phyloP scores from a whole-genome alignment of 495 filamentous ascomycete genomes.

The Annulohypoxylon bovei region DNA sequence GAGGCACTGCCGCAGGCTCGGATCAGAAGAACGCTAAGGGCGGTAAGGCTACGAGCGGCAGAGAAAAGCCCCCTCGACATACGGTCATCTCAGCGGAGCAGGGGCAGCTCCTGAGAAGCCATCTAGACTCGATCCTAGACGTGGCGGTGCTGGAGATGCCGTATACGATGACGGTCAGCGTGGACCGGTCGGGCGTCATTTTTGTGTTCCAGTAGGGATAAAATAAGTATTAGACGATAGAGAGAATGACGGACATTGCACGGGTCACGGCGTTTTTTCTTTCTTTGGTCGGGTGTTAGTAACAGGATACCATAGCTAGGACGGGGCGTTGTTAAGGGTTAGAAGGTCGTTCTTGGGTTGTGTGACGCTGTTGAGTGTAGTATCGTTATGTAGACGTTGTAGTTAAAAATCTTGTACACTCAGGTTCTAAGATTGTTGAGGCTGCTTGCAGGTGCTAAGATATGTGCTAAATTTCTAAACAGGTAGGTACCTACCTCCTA shows the following conservation, averaged over 20 bases:
- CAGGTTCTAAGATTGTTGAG: neutral
- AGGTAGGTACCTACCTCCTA: neutral
- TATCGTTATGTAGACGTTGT: neutral
- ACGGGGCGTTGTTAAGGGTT: conserved; percentile 1
- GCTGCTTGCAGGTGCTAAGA: neutral
- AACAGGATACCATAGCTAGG: conserved; percentile 7
- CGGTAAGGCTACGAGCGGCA: conserved; percentile 47
- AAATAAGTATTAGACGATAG: neutral
- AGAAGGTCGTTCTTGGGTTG: neutral
- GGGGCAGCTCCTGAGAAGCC: conserved; percentile 83
- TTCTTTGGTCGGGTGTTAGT: neutral
- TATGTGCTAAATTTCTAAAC: too few species aligned
- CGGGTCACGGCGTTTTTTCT: neutral
- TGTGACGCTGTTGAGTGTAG: neutral
- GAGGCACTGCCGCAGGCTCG: conserved; percentile 48
- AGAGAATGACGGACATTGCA: neutral
- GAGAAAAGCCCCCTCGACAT: conserved; percentile 68
- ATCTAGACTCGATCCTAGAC: conserved; percentile 89
- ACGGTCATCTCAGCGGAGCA: conserved; percentile 92
- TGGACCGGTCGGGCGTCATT: conserved; percentile 89
- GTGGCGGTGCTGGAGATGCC: conserved; percentile 87
- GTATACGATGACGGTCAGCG: conserved; percentile 91
- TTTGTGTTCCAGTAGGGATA: conserved; percentile 74
- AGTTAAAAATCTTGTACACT: neutral
- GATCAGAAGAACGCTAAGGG: conserved; percentile 51